phyloP scores from a whole-genome alignment of 83 land plant species.

The Larix sibirica region DNA sequence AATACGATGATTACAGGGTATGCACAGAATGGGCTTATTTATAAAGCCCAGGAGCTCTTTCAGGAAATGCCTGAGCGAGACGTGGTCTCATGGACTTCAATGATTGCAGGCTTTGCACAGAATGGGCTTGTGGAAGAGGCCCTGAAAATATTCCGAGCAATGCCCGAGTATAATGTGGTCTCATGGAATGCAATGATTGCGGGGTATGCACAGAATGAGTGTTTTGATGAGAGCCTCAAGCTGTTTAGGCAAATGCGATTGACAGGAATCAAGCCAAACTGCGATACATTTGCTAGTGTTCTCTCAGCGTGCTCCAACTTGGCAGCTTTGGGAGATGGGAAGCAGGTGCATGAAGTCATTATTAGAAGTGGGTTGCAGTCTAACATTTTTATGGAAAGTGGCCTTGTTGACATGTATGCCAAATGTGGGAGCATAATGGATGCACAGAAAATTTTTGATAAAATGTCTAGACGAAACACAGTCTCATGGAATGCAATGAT shows the following conservation, averaged over 20 bases:
- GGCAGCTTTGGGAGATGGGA: constrained; percentile 13
- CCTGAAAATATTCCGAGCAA: constrained; percentile 5
- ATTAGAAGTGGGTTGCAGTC: constrained; percentile 12
- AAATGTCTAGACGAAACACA: constrained; percentile 25
- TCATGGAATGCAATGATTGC: constrained; percentile 26
- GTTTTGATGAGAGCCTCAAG: constrained; percentile 13
- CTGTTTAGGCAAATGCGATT: constrained; percentile 3
- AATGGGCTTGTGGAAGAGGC: constrained; percentile 19
- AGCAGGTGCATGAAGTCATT: constrained; percentile 22
- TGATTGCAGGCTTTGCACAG: constrained; percentile 15
- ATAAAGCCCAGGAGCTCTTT: constrained; percentile 21
- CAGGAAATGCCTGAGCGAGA: neutral
- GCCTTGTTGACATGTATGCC: constrained; percentile 51
- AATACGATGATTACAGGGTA: constrained; percentile 6
- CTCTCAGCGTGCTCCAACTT: constrained; percentile 27
- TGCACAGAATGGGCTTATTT: constrained; percentile 7
- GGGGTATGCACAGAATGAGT: constrained; percentile 19
- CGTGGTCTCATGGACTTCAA: constrained; percentile 17
- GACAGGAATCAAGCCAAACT: neutral
- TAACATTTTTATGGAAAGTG: constrained; percentile 16
- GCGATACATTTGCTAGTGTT: constrained; percentile 24
- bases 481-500: constrained; percentile 51
- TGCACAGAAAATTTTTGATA: constrained; percentile 37
- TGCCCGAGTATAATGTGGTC: constrained; percentile 12
- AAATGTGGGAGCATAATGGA: constrained; percentile 52